Conservation (phyloP, 2,329 filamentous ascomycete genomes). For the Helicocarpus griseus region DNA sequence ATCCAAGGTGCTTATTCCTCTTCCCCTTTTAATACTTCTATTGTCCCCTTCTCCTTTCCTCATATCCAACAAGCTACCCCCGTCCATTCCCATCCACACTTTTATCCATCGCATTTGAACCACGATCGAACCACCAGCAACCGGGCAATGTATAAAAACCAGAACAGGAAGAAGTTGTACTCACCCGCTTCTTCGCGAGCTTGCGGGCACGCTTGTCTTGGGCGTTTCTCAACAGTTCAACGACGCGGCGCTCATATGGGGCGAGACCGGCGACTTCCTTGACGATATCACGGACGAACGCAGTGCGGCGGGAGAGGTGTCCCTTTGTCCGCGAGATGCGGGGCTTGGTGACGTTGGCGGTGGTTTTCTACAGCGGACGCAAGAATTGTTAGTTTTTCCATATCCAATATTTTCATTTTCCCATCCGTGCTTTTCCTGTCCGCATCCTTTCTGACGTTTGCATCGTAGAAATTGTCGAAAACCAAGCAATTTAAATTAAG, state of each 20-base stretch:
- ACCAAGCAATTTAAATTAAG: too few species aligned
- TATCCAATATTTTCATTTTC: neutral
- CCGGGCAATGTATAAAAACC: slow-evolving; percentile 17
- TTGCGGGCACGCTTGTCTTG: slow-evolving; percentile 99
- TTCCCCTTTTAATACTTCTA: too few species aligned
- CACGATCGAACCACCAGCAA: neutral
- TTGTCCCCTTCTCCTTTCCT: too few species aligned
- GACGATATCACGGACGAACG: slow-evolving; percentile 93
- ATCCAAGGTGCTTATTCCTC: too few species aligned
- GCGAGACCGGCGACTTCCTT: slow-evolving; percentile 96
- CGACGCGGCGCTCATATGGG: slow-evolving; percentile 95
- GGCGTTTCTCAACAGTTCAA: slow-evolving; percentile 97
- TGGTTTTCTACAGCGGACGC: slow-evolving; percentile 63
- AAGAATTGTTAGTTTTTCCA: slow-evolving; percentile 14
- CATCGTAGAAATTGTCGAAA: too few species aligned
- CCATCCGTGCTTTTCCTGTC: neutral
- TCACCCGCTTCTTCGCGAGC: slow-evolving; percentile 97
- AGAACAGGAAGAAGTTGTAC: slow-evolving; percentile 27
- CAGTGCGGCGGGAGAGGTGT: slow-evolving; percentile 90
- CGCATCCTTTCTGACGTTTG: too few species aligned
- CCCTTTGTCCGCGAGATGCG: slow-evolving; percentile 83
- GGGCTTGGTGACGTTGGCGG: slow-evolving; percentile 63
- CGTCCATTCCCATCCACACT: neutral
- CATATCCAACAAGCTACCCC: too few species aligned
- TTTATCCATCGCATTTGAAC: neutral